Conservation (phyloP, 2,329 filamentous ascomycete species). For the Dactylellina leptospora region DNA sequence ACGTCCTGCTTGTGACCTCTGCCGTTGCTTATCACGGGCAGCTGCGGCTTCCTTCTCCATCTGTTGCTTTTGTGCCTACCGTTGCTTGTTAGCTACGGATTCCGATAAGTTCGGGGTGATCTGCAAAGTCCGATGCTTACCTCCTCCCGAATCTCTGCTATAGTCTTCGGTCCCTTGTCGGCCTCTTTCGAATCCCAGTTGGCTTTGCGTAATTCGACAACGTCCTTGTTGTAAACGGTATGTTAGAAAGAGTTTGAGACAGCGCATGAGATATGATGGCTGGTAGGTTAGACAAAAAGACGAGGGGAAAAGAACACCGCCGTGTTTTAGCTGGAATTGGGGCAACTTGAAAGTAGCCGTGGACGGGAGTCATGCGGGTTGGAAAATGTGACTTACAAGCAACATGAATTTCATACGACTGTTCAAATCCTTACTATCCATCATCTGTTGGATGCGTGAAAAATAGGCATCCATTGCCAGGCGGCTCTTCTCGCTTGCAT, state of each 20-base stretch:
- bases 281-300: too few species aligned
- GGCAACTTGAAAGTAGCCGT: too few species aligned
- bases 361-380: too few species aligned
- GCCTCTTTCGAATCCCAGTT: constrained; percentile 87
- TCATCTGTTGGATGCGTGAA: constrained; percentile 81
- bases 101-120: too few species aligned
- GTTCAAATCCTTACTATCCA: constrained; percentile 79
- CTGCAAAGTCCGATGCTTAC: too few species aligned
- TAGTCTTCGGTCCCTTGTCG: constrained; percentile 96
- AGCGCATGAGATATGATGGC: too few species aligned
- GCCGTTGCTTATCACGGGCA: constrained; percentile 70
- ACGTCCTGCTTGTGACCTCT: constrained; percentile 76
- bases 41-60: constrained; percentile 76
- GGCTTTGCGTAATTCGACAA: constrained; percentile 80
- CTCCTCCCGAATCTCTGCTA: constrained; percentile 87
- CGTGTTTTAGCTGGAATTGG: too few species aligned
- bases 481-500: constrained; percentile 81
- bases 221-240: too few species aligned
- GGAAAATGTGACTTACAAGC: constrained; percentile 73
- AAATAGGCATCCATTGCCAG: constrained; percentile 95
- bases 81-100: background rate
- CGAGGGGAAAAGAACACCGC: background rate
- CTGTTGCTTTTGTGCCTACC: constrained; percentile 73
- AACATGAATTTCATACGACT: constrained; percentile 97
- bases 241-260: too few species aligned